Percentiles rank a stretch among this genome's conserved stretches.
Evolutionary conservation across 192 early-diverging fungal species (phyloP).

Genomic region (Backusella westeae): DNA sequence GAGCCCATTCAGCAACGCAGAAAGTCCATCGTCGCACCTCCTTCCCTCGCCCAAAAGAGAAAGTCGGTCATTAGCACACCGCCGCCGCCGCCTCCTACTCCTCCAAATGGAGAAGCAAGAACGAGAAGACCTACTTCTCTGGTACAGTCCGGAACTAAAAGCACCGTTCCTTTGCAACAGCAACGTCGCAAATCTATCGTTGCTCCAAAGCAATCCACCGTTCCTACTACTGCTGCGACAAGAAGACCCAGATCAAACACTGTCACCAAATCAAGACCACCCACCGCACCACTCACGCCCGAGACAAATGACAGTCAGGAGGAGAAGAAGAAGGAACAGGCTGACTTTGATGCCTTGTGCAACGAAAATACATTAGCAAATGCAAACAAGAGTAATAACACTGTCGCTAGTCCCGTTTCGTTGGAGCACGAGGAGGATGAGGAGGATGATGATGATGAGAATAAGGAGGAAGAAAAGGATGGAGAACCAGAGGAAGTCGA

Average conservation of each 20-base stretch:
- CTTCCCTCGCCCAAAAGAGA: background rate
- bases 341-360: constrained; percentile 30
- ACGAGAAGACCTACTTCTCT: background rate
- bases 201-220: constrained; percentile 6
- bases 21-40: background rate
- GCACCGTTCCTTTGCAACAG: background rate
- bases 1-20: background rate
- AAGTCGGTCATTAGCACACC: background rate
- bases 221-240: background rate
- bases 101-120: background rate
- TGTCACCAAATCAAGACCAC: constrained; percentile 4
- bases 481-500: too few species aligned
- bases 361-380: constrained; percentile 28
- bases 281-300: constrained; percentile 2
- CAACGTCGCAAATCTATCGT: constrained; percentile 13
- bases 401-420: constrained; percentile 10
- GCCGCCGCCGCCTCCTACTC: background rate
- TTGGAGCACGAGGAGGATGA: constrained; percentile 23
- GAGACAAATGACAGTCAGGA: constrained; percentile 22
- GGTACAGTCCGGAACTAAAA: background rate
- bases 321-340: constrained; percentile 28
- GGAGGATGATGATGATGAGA: constrained; percentile 25
- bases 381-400: background rate
- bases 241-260: constrained; percentile 20
- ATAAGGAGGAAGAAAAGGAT: constrained; percentile 10